Conservation (phyloP, 2,329 filamentous ascomycete species). For the Talaromyces sp. region DNA sequence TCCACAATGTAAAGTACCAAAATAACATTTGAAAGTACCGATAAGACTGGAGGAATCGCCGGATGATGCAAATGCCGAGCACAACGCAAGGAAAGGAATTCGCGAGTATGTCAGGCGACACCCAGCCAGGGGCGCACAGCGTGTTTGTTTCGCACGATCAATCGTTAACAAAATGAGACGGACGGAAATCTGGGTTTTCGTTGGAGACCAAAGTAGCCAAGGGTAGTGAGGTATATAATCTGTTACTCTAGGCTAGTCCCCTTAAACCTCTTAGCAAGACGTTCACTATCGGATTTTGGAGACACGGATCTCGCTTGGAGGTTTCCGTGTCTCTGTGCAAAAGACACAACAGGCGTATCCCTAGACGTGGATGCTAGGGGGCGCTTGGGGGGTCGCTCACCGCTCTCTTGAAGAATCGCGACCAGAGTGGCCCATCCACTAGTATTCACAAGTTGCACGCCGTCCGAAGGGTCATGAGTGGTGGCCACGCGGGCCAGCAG, state of each 20-base stretch:
- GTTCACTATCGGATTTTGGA: constrained; percentile 48
- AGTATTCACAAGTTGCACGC: constrained; percentile 76
- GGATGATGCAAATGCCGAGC: background rate
- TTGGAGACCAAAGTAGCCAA: background rate
- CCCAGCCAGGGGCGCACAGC: background rate
- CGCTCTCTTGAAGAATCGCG: constrained; percentile 90
- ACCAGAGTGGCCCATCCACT: constrained; percentile 91
- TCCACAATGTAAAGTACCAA: background rate
- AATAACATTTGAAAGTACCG: background rate
- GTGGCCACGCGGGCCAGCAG: constrained; percentile 81
- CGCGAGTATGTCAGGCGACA: background rate
- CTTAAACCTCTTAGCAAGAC: constrained; percentile 62
- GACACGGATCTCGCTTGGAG: constrained; percentile 30
- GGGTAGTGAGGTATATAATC: background rate
- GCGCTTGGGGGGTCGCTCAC: constrained; percentile 89
- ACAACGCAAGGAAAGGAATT: background rate
- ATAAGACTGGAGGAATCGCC: background rate
- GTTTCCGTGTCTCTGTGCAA: constrained; percentile 30
- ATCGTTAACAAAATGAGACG: background rate
- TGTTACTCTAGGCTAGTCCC: constrained; percentile 51
- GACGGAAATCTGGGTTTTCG: background rate
- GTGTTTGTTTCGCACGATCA: background rate
- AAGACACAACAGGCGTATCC: constrained; percentile 23
- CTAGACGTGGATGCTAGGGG: constrained; percentile 39
- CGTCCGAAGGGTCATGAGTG: constrained; percentile 72